A percentile compares a stretch with the other conserved stretches of the same genome.
Evolutionary conservation across 202 grass and related monocot genomes (phyloP).

Genomic region (Carex arenaria): DNA sequence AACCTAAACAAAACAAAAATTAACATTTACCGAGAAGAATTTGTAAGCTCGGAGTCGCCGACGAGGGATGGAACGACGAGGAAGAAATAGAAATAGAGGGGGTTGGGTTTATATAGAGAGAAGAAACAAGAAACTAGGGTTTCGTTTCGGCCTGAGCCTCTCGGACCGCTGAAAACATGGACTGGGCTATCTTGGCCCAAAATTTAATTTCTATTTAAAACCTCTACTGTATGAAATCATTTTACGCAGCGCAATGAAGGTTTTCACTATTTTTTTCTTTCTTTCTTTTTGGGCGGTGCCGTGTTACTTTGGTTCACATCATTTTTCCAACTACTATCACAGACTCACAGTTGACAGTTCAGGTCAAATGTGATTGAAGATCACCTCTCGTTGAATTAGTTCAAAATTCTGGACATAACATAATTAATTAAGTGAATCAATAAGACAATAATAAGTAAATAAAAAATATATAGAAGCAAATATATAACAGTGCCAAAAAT

Average conservation of each 20-base stretch:
- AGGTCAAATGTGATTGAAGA: no score
- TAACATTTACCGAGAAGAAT: not conserved
- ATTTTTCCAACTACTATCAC: no score
- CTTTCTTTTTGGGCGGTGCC: no score
- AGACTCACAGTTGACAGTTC: no score
- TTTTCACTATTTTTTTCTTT: no score
- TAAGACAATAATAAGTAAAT: not conserved
- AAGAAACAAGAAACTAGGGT: constrained; percentile 18
- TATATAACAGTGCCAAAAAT: not conserved
- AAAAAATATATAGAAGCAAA: not conserved
- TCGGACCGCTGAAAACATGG: not conserved
- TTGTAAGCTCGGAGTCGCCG: not conserved
- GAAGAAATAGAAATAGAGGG: not conserved
- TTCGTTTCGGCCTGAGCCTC: not conserved
- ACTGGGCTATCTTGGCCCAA: no score
- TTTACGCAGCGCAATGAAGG: no score
- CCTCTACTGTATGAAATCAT: no score
- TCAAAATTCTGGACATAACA: not conserved
- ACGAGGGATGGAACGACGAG: not conserved
- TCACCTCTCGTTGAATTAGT: not conserved
- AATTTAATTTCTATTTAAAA: no score
- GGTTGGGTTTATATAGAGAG: not conserved
- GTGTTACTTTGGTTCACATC: no score
- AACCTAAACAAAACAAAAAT: not conserved
- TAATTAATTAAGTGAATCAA: not conserved